These are phyloP conservation scores for Micractinium sp. DNA, from an alignment of 139 green algal genomes.

Conservation along the genomic window DNA sequence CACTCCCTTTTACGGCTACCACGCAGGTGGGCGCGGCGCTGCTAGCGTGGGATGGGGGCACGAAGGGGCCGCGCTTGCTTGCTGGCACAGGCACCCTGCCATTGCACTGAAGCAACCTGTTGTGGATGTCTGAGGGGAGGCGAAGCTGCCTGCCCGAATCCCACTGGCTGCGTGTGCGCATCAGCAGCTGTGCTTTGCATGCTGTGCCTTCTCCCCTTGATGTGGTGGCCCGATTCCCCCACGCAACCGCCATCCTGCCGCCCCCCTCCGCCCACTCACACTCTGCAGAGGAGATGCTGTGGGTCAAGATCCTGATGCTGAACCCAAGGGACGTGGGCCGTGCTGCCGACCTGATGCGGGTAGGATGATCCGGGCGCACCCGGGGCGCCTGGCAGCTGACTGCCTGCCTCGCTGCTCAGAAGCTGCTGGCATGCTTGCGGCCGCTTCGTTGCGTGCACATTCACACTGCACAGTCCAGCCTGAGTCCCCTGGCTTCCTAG, in stretches of 20 bases:
- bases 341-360: constrained; percentile 68
- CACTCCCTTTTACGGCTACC: constrained; percentile 90
- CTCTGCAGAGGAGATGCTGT: constrained; percentile 72
- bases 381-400: neutral
- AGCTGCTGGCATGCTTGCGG: no score
- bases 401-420: neutral
- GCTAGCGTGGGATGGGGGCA: neutral
- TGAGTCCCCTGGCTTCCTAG: neutral
- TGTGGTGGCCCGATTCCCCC: no score
- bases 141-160: neutral
- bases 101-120: neutral
- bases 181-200: neutral
- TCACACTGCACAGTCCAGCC: neutral
- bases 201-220: no score
- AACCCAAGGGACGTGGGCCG: constrained; percentile 73
- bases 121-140: no score
- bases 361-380: neutral
- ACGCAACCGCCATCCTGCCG: neutral
- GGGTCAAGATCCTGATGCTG: constrained; percentile 91
- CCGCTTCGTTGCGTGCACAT: neutral
- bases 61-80: neutral
- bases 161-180: neutral
- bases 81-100: neutral
- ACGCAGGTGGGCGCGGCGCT: constrained; percentile 31
- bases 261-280: neutral